Conservation (phyloP, 2,329 filamentous ascomycete species). For the Ophiobolus disseminans region DNA sequence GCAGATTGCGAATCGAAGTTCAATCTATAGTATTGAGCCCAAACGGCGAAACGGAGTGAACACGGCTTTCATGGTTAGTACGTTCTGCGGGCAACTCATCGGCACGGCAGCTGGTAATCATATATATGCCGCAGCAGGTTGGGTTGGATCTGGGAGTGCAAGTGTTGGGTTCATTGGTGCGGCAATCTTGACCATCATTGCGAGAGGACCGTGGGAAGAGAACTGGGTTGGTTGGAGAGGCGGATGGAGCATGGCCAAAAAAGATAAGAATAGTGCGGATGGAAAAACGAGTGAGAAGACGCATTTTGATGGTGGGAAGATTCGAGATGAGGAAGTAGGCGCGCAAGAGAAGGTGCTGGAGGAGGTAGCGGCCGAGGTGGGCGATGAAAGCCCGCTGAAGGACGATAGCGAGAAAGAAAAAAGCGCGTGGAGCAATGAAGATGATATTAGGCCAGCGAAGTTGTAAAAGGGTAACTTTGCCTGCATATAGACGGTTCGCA, state of each 20-base stretch:
- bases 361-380: slow-evolving; percentile 42
- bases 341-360: slow-evolving; percentile 27
- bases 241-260: slow-evolving; percentile 60
- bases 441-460: slow-evolving; percentile 17
- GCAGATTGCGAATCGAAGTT: slow-evolving; percentile 74
- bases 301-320: slow-evolving; percentile 12
- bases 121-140: slow-evolving; percentile 63
- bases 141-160: slow-evolving; percentile 63
- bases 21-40: slow-evolving; percentile 75
- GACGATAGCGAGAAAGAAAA: slow-evolving; percentile 9
- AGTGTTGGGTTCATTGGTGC: slow-evolving; percentile 62
- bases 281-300: slow-evolving; percentile 42
- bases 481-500: background rate
- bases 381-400: slow-evolving; percentile 25
- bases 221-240: slow-evolving; percentile 68
- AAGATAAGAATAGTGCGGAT: slow-evolving; percentile 49
- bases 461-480: slow-evolving; percentile 4
- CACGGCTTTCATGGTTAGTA: slow-evolving; percentile 80
- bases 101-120: slow-evolving; percentile 64
- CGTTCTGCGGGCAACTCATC: slow-evolving; percentile 77
- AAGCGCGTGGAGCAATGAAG: slow-evolving; percentile 20
- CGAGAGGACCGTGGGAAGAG: slow-evolving; percentile 63
- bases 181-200: slow-evolving; percentile 56
- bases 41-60: slow-evolving; percentile 78
- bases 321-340: slow-evolving; percentile 28